Percentiles rank a stretch among this genome's conserved stretches.
Evolutionary conservation across 2,329 filamentous ascomycete species (phyloP).

Genomic region (Aspergillus fructus): DNA sequence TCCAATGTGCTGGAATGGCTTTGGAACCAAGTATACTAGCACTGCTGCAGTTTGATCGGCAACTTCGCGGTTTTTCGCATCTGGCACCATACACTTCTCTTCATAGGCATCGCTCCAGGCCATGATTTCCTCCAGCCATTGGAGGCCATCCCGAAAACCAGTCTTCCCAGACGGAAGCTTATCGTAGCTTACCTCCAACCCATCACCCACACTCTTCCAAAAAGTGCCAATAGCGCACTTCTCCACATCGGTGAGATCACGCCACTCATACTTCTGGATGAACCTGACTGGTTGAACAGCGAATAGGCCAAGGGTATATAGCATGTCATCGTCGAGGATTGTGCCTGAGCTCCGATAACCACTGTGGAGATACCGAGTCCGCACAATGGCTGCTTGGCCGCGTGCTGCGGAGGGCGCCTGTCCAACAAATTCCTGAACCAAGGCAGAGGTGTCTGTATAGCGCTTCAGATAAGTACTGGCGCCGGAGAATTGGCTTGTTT

Average conservation of each 20-base stretch:
- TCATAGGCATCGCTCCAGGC: constrained; percentile 61
- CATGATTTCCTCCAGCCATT: constrained; percentile 53
- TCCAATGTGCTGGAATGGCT: constrained; percentile 46
- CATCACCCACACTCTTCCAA: constrained; percentile 71
- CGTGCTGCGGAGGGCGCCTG: constrained; percentile 47
- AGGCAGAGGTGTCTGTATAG: constrained; percentile 52
- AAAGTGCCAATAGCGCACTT: constrained; percentile 65
- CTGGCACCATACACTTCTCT: constrained; percentile 56
- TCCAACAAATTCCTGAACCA: constrained; percentile 51
- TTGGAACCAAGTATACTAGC: constrained; percentile 57
- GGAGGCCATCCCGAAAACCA: constrained; percentile 51
- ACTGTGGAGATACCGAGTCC: constrained; percentile 64
- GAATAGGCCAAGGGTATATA: constrained; percentile 66
- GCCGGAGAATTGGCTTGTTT: constrained; percentile 51
- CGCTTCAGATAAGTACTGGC: constrained; percentile 52
- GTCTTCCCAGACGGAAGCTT: constrained; percentile 42
- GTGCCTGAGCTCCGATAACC: constrained; percentile 58
- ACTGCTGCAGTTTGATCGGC: constrained; percentile 62
- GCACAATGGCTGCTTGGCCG: constrained; percentile 54
- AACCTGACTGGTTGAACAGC: constrained; percentile 65
- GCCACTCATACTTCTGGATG: constrained; percentile 69
- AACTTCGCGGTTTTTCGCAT: constrained; percentile 49
- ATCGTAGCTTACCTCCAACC: constrained; percentile 61
- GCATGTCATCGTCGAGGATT: constrained; percentile 62
- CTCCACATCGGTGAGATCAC: constrained; percentile 65